These are phyloP conservation scores for Botryosphaeria agaves DNA, from an alignment of 2,329 filamentous ascomycete genomes.

Conservation along the genomic window DNA sequence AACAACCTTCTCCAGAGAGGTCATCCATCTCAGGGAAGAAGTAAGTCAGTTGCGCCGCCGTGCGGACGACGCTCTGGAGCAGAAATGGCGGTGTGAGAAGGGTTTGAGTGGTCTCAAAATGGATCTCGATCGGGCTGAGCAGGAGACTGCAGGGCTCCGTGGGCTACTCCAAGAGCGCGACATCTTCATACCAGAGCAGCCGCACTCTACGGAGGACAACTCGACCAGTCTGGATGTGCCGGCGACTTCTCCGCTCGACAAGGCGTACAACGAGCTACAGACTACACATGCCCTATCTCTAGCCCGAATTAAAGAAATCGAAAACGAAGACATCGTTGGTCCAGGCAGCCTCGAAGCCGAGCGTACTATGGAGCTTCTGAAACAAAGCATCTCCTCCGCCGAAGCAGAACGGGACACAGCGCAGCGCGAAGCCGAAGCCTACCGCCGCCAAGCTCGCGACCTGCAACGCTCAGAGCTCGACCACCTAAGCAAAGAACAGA, in stretches of 20 bases:
- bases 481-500: slow-evolving; percentile 41
- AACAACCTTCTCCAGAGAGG: slow-evolving; percentile 69
- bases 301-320: slow-evolving; percentile 47
- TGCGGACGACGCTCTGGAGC: slow-evolving; percentile 83
- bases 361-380: slow-evolving; percentile 45
- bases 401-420: slow-evolving; percentile 59
- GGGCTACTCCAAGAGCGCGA: slow-evolving; percentile 68
- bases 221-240: slow-evolving; percentile 16
- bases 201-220: slow-evolving; percentile 2
- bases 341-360: slow-evolving; percentile 32
- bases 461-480: slow-evolving; percentile 39
- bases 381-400: slow-evolving; percentile 50
- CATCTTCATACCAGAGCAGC: slow-evolving; percentile 49
- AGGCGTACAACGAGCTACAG: slow-evolving; percentile 59
- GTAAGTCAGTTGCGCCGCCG: slow-evolving; percentile 69
- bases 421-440: slow-evolving; percentile 43
- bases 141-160: slow-evolving; percentile 75
- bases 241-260: slow-evolving; percentile 54
- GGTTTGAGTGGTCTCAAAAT: slow-evolving; percentile 79
- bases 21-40: slow-evolving; percentile 63
- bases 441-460: slow-evolving; percentile 42
- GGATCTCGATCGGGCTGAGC: slow-evolving; percentile 88
- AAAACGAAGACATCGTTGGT: slow-evolving; percentile 27
- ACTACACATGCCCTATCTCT: slow-evolving; percentile 51
- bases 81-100: slow-evolving; percentile 94